Evolutionary conservation across 2,329 filamentous ascomycete genomes (phyloP).

Genomic region (Alternaria rosae): DNA sequence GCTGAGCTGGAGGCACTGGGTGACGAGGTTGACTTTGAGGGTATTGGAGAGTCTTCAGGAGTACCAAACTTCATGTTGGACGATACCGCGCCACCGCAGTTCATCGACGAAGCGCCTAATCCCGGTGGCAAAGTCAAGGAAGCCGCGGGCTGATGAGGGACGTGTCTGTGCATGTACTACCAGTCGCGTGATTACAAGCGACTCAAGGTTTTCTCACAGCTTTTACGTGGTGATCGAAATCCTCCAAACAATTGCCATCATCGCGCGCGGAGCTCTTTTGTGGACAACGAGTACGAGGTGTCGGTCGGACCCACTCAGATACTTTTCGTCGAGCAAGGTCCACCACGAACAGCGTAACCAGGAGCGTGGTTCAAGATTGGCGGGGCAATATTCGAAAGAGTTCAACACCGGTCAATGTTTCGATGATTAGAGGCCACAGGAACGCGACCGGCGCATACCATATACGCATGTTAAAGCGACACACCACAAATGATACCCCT

Average conservation of each 20-base stretch:
- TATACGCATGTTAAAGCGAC: background rate
- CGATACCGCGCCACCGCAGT: conserved; percentile 80
- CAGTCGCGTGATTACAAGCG: background rate
- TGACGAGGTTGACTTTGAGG: conserved; percentile 90
- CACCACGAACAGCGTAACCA: background rate
- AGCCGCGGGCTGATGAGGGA: conserved; percentile 63
- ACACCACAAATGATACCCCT: background rate
- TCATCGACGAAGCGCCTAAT: conserved; percentile 89
- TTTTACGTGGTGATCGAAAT: background rate
- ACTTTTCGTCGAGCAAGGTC: background rate
- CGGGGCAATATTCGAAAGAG: background rate
- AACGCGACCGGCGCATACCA: background rate
- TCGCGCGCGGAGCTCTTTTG: background rate
- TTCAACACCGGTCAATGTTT: background rate
- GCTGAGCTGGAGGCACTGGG: conserved; percentile 94
- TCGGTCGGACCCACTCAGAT: too few species aligned
- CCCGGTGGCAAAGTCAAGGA: conserved; percentile 77
- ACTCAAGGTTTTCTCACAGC: background rate
- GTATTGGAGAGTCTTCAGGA: conserved; percentile 65
- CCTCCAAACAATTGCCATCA: too few species aligned
- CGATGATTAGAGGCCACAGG: background rate
- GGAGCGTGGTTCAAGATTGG: background rate
- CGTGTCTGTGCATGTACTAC: background rate
- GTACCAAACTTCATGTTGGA: conserved; percentile 90
- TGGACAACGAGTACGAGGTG: background rate